phyloP scores from a whole-genome alignment of 176 grass and related monocot species.

The Elaeis guineensis region DNA sequence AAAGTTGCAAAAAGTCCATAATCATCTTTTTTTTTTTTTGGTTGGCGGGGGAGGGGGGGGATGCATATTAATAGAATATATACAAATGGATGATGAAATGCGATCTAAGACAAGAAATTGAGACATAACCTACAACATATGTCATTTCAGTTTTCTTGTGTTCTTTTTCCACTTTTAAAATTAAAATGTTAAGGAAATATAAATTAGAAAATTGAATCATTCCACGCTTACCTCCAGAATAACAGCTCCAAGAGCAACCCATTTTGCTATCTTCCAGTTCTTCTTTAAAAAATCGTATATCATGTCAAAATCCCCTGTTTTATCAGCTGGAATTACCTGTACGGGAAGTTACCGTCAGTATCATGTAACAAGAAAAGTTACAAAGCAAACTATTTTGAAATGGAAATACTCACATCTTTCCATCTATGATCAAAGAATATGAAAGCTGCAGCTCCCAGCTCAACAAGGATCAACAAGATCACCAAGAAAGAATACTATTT shows the following conservation, averaged over 20 bases:
- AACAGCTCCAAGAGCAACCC: conserved; percentile 80
- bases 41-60: too few relatives aligned
- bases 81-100: too few relatives aligned
- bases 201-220: neutral
- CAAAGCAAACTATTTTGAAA: conserved; percentile 1
- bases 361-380: conserved; percentile 11
- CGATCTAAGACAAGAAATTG: too few relatives aligned
- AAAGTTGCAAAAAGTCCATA: too few relatives aligned
- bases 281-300: conserved; percentile 74
- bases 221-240: conserved; percentile 53
- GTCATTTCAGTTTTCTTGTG: too few relatives aligned
- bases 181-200: too few relatives aligned
- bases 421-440: conserved; percentile 97
- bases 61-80: too few relatives aligned
- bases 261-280: conserved; percentile 91
- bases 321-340: conserved; percentile 84
- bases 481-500: conserved; percentile 76
- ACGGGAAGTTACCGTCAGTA: conserved; percentile 11
- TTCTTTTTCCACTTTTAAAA: too few relatives aligned
- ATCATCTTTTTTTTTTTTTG: too few relatives aligned
- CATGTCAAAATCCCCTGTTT: conserved; percentile 66
- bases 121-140: too few relatives aligned
- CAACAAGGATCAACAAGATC: conserved; percentile 63
- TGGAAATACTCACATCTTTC: conserved; percentile 80
- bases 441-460: conserved; percentile 81